These are phyloP conservation scores for Xylaria sp. DNA, from an alignment of 2,329 filamentous ascomycete species.

Conservation along the genomic window DNA sequence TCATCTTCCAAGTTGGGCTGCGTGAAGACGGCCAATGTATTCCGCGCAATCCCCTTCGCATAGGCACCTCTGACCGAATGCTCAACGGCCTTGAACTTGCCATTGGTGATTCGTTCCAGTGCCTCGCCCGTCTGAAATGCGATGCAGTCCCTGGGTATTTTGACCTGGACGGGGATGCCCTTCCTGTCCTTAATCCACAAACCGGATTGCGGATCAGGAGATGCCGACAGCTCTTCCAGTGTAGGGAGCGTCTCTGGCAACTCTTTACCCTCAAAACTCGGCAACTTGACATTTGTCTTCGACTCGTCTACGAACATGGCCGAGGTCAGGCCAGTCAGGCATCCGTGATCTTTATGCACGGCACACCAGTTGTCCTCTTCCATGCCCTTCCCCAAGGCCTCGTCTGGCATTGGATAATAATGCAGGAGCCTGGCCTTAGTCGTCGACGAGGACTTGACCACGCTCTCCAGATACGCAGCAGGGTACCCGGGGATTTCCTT, in stretches of 20 bases:
- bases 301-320: constrained; percentile 95
- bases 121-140: constrained; percentile 97
- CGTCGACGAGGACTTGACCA: constrained; percentile 85
- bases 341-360: constrained; percentile 90
- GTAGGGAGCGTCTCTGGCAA: constrained; percentile 55
- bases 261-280: constrained; percentile 52
- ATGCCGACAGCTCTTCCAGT: constrained; percentile 76
- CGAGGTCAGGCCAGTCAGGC: constrained; percentile 90
- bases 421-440: constrained; percentile 93
- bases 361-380: constrained; percentile 94
- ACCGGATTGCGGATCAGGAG: constrained; percentile 85
- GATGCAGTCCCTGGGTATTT: constrained; percentile 89
- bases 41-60: constrained; percentile 73
- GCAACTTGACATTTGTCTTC: constrained; percentile 50
- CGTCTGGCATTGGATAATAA: constrained; percentile 78
- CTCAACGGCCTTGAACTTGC: constrained; percentile 91
- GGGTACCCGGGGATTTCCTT: constrained; percentile 82
- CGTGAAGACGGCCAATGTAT: constrained; percentile 95
- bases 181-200: constrained; percentile 93
- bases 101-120: constrained; percentile 88
- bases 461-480: constrained; percentile 81
- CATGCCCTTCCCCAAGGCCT: constrained; percentile 50
- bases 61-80: constrained; percentile 89
- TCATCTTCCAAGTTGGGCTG: constrained; percentile 90
- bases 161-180: constrained; percentile 86